Base-by-base conservation (phyloP, 768 basidiomycete species). In the Suillus discolor region DNA sequence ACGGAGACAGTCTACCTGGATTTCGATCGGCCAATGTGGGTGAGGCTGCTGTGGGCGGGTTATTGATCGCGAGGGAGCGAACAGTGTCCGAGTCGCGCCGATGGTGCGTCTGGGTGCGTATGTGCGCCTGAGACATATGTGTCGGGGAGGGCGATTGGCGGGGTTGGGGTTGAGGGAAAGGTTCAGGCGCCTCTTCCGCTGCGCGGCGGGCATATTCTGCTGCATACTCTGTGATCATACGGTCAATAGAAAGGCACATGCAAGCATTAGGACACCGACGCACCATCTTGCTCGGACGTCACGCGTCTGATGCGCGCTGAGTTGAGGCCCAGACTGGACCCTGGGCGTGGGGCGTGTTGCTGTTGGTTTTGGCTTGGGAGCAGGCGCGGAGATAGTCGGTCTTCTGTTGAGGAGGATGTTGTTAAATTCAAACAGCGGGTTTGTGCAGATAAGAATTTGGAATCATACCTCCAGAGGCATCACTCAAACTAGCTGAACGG, bases 21-120 rank as follows among this genome's bases (percentile, higher is more conserved):
- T 74, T 64, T 47, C 71, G 70, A 28, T 88, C 85, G 25, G 87
- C 80, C 5, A 82, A 82, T 1, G 89, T 89, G 1, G 90, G 89
- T 12, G 81, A 82, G 20, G 85, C 84, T n/a, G 79, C 73, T 28
- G 76, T 66, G n/a, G 69, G 72, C 41, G 77, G 55, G 12, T 78
- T 77, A 20, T 78, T 77, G 23, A 53, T 59, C 45, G 80, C 79
- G 16, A 78, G 74, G 8, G 81, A 84, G 54, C 89, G 89, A 36
- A 92, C 78, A 0, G 92, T 93, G 67, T 94, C 92, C 0, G 92
- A 93, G 65, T 93, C 91, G 34, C 87, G 85, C 60, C 92, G 87
- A 70, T 81, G 83, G 72, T 93, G 92, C 2, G 74, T 77, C 69
- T 82, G 74, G 11, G 78, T 68, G 3, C 79, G 68, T 66, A 76